Evolutionary conservation across 371 early-diverging fungal species (phyloP).

Genomic region (Zancudomyces culisetae): DNA sequence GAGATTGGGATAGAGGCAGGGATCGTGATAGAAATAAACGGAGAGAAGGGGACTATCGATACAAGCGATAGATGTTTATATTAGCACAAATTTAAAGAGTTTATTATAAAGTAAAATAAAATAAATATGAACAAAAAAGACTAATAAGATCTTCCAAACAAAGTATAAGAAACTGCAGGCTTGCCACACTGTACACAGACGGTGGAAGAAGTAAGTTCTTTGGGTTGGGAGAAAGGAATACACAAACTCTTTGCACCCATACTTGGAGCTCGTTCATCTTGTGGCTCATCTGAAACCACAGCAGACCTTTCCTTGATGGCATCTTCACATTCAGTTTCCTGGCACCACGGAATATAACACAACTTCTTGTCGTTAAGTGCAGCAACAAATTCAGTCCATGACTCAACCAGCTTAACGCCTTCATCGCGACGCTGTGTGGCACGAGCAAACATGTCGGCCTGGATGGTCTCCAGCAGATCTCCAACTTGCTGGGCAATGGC

Average conservation of each 20-base stretch:
- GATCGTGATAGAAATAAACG: background rate
- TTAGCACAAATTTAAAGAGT: too few relatives aligned
- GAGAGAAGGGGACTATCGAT: background rate
- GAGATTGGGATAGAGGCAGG: background rate
- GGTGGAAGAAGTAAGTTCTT: slow-evolving; percentile 47
- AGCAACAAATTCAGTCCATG: slow-evolving; percentile 87
- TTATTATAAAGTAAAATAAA: too few relatives aligned
- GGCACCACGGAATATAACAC: slow-evolving; percentile 94
- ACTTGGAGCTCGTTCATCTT: slow-evolving; percentile 87
- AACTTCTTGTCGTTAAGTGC: slow-evolving; percentile 77
- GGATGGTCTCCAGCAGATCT: slow-evolving; percentile 65
- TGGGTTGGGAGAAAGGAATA: slow-evolving; percentile 90
- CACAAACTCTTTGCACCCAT: slow-evolving; percentile 99
- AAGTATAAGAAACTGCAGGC: slow-evolving; percentile 60
- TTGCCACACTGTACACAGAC: slow-evolving; percentile 71
- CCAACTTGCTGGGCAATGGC: slow-evolving; percentile 37
- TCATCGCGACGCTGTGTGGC: slow-evolving; percentile 71
- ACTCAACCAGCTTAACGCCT: slow-evolving; percentile 50
- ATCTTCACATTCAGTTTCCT: slow-evolving; percentile 83
- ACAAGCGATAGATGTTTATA: background rate
- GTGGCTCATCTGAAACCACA: slow-evolving; percentile 46
- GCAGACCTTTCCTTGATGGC: slow-evolving; percentile 83
- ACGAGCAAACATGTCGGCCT: slow-evolving; percentile 75
- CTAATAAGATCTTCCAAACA: slow-evolving; percentile 89
- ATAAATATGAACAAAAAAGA: background rate